Evolutionary conservation across 495 filamentous ascomycete species (phyloP).

Genomic region (Daldinia bambusicola): DNA sequence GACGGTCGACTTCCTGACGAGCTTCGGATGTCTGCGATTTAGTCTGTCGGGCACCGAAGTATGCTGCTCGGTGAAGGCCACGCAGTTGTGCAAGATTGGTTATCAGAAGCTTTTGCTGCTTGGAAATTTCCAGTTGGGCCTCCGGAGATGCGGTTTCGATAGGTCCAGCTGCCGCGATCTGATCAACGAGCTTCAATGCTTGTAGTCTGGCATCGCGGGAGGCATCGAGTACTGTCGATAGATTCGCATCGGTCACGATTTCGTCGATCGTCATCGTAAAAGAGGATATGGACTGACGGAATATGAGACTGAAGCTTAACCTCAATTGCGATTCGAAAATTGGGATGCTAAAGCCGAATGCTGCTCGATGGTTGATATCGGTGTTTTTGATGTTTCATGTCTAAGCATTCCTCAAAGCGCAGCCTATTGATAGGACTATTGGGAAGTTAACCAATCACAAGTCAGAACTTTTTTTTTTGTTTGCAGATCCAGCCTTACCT

Average conservation of each 20-base stretch:
- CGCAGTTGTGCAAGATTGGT: constrained; percentile 84
- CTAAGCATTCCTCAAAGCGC: neutral
- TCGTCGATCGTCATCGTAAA: constrained; percentile 60
- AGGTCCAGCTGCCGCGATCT: constrained; percentile 49
- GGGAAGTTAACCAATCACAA: neutral
- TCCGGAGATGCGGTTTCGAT: constrained; percentile 57
- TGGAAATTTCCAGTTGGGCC: constrained; percentile 70
- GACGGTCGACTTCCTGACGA: constrained; percentile 86
- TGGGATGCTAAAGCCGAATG: neutral
- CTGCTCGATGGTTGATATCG: constrained; percentile 1
- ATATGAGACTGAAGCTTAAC: neutral
- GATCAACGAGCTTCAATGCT: constrained; percentile 75
- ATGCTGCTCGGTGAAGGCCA: constrained; percentile 80
- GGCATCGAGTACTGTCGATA: constrained; percentile 75
- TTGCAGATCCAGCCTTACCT: constrained; percentile 3
- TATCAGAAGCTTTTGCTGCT: constrained; percentile 81
- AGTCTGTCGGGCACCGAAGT: constrained; percentile 83
- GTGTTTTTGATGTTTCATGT: neutral
- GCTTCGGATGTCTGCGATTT: constrained; percentile 87
- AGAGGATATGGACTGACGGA: neutral
- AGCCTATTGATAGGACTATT: neutral
- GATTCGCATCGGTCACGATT: constrained; percentile 74
- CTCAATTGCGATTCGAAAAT: neutral
- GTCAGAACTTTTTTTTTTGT: neutral
- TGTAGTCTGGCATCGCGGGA: constrained; percentile 76